Evolutionary conservation across 129 eudicot genomes (phyloP).

Genomic region (Pittosporum tobira): DNA sequence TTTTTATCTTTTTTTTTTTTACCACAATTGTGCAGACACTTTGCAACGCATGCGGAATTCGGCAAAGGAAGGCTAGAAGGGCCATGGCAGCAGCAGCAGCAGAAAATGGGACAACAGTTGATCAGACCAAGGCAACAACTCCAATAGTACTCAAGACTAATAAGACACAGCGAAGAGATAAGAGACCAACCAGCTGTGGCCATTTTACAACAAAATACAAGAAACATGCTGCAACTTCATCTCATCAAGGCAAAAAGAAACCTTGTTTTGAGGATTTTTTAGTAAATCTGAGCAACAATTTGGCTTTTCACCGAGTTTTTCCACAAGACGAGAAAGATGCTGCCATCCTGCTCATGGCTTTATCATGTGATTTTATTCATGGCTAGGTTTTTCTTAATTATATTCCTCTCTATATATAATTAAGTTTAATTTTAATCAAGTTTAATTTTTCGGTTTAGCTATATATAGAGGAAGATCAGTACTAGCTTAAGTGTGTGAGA

Average conservation of each 20-base stretch:
- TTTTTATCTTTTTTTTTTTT: slow-evolving; percentile 1
- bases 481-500: background rate
- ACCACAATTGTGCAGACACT: slow-evolving; percentile 40
- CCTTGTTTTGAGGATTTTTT: slow-evolving; percentile 56
- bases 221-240: slow-evolving; percentile 24
- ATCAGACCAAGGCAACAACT: slow-evolving; percentile 21
- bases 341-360: slow-evolving; percentile 73
- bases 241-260: slow-evolving; percentile 26
- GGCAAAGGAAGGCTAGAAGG: slow-evolving; percentile 78
- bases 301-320: slow-evolving; percentile 51
- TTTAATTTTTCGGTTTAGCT: background rate
- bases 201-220: slow-evolving; percentile 29
- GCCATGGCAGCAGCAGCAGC: slow-evolving; percentile 58
- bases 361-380: slow-evolving; percentile 49
- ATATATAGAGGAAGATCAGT: too few relatives aligned
- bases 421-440: background rate
- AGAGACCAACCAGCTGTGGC: slow-evolving; percentile 10
- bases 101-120: slow-evolving; percentile 25
- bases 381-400: slow-evolving; percentile 1
- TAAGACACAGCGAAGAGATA: slow-evolving; percentile 23
- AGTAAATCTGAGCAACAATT: slow-evolving; percentile 51
- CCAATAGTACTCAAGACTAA: slow-evolving; percentile 23
- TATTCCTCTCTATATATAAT: background rate
- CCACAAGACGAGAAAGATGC: slow-evolving; percentile 89
- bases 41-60: slow-evolving; percentile 89